A percentile compares a stretch with the other conserved stretches of the same genome.
phyloP scores from a whole-genome alignment of 352 stramenopile genomes.

The Pythium phragmitis region DNA sequence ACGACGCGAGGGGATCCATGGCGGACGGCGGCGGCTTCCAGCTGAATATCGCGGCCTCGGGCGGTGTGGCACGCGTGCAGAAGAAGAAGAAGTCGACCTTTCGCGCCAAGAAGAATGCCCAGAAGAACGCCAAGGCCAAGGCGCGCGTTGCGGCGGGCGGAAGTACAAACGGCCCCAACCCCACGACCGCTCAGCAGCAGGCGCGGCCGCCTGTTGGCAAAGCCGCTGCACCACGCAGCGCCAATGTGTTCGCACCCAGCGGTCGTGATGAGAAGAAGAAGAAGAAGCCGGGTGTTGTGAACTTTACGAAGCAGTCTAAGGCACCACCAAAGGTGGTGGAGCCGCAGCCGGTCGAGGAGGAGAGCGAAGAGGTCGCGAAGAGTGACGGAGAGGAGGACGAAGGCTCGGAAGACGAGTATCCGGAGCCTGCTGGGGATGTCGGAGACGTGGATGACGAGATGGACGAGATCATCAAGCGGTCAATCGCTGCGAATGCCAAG shows the following conservation, averaged over 20 bases:
- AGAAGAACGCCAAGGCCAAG: slow-evolving; percentile 49
- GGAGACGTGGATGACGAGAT: slow-evolving; percentile 30
- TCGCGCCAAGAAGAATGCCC: slow-evolving; percentile 70
- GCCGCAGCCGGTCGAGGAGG: slow-evolving; percentile 17
- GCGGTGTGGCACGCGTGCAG: slow-evolving; percentile 24
- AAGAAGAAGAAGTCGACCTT: slow-evolving; percentile 81
- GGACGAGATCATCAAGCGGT: slow-evolving; percentile 22
- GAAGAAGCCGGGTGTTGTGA: slow-evolving; percentile 20
- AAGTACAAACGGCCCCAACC: neutral
- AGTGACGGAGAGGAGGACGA: slow-evolving; percentile 17
- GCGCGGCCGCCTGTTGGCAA: neutral
- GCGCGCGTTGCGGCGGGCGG: slow-evolving; percentile 3
- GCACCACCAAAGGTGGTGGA: slow-evolving; percentile 3
- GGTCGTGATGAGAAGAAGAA: slow-evolving; percentile 22
- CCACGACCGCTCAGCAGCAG: slow-evolving; percentile 2
- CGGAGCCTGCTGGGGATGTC: neutral
- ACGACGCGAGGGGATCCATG: slow-evolving; percentile 8
- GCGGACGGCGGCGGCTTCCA: slow-evolving; percentile 62
- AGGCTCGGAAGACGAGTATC: slow-evolving; percentile 17
- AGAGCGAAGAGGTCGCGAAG: slow-evolving; percentile 18
- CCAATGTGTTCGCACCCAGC: neutral
- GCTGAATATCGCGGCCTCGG: slow-evolving; percentile 76
- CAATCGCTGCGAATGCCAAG: slow-evolving; percentile 20
- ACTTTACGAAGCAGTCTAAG: slow-evolving; percentile 13
- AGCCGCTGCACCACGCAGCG: neutral